Evolutionary conservation across 192 early-diverging fungal genomes (phyloP), one percentile per base, ranked within the genome.

Genomic region (Coemansia sp.): DNA sequence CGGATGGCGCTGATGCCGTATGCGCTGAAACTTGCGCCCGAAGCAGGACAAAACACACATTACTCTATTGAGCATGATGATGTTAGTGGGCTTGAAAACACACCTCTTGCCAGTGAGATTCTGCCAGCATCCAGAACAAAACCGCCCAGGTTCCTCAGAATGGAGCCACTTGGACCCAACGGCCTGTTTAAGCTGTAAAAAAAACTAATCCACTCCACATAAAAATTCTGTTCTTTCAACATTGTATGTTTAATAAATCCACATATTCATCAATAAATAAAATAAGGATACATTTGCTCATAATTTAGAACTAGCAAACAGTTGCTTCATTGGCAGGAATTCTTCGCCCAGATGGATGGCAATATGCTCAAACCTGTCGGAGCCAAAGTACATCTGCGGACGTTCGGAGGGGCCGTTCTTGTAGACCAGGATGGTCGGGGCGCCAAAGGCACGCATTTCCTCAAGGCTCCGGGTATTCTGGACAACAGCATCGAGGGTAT

Each of bases 371-470:
- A 81, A 81, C 19, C 78, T 47, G 47, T 81, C 78, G 0, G 78
- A 81, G 12, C 78, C 78, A 63, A 81, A 81, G 56, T 68, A 81
- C 43, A 81, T 43, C 64, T 81, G 68, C 21, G 77, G 73, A 26
- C 21, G 52, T 59, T 74, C 68, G 11, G 47, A 15, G 1, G 58
- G 21, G 4, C 18, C 48, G 4, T 21, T 52, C 59, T 62, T 72
- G 48, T 59, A 74, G 6, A 69, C 78, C 26, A 81, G 63, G 21
- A 81, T 81, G 16, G 78, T 81, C 3, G 78, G 78, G 0, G 78
- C 73, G 1, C 78, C 78, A 56, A 81, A 81, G 23, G 68, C 77
- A 13, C 62, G 67, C 19, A 80, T 38, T 23, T 67, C 43, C 63
- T 59, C 63, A 5, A 75, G 43, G 2, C 49, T 52, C 9, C 42